Conservation (phyloP, 2,329 filamentous ascomycete genomes). For the Alternaria sp. region DNA sequence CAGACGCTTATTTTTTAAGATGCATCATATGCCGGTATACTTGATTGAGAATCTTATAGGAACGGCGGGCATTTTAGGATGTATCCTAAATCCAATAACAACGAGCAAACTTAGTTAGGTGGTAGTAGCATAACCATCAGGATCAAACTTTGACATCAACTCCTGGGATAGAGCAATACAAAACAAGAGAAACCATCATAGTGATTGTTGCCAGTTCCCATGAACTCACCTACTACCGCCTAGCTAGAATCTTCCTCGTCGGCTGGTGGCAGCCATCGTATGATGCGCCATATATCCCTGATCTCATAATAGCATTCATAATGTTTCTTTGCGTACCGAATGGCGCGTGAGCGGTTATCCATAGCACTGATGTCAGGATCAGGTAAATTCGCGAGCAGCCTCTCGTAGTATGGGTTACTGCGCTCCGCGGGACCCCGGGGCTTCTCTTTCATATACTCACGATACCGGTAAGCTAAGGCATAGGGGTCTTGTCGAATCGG, state of each 20-base stretch:
- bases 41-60: neutral
- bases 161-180: neutral
- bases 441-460: conserved; percentile 24
- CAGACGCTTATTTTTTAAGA: neutral
- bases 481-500: conserved; percentile 21
- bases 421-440: conserved; percentile 13
- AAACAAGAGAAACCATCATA: neutral
- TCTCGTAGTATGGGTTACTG: conserved; percentile 28
- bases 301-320: conserved; percentile 30
- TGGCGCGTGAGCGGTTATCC: conserved; percentile 25
- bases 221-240: neutral
- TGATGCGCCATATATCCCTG: conserved; percentile 23
- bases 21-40: neutral
- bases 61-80: neutral
- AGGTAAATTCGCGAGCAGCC: conserved; percentile 29
- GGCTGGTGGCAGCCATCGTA: conserved; percentile 15
- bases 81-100: neutral
- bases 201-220: neutral
- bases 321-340: conserved; percentile 31
- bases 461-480: conserved; percentile 28
- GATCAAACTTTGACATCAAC: neutral
- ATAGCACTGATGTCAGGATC: conserved; percentile 19
- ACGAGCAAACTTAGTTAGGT: neutral
- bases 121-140: neutral
- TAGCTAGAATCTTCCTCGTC: neutral